These are phyloP conservation scores for Amanita pallidorosea DNA, from an alignment of 768 basidiomycete species.

Conservation along the genomic window DNA sequence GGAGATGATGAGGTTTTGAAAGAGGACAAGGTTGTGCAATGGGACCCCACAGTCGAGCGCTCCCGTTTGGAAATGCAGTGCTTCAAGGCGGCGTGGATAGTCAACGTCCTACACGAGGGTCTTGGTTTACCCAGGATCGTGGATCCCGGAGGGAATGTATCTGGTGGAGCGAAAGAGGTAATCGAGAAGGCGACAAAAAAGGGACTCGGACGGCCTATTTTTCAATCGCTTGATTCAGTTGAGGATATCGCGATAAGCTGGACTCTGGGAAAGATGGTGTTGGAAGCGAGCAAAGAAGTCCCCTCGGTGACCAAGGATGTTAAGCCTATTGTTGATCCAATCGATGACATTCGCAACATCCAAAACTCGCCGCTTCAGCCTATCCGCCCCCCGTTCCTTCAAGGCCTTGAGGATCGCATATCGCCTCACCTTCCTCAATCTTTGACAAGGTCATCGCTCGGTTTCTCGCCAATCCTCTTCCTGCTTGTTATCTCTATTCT, in stretches of 20 bases:
- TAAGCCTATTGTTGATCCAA: slow-evolving; percentile 61
- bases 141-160: slow-evolving; percentile 72
- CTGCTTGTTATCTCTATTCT: slow-evolving; percentile 41
- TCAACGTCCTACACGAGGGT: slow-evolving; percentile 92
- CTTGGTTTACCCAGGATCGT: slow-evolving; percentile 89
- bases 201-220: slow-evolving; percentile 72
- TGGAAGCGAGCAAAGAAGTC: slow-evolving; percentile 89
- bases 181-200: slow-evolving; percentile 70
- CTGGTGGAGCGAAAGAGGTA: slow-evolving; percentile 60
- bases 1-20: slow-evolving; percentile 58
- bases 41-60: slow-evolving; percentile 69
- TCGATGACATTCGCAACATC: slow-evolving; percentile 50
- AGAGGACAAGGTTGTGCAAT: slow-evolving; percentile 50
- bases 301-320: slow-evolving; percentile 31
- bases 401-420: slow-evolving; percentile 51
- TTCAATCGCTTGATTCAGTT: slow-evolving; percentile 90
- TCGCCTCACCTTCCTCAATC: slow-evolving; percentile 57
- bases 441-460: slow-evolving; percentile 52
- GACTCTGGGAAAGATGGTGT: slow-evolving; percentile 98
- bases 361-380: slow-evolving; percentile 45
- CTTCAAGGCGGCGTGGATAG: slow-evolving; percentile 98
- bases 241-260: slow-evolving; percentile 91
- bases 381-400: slow-evolving; percentile 54
- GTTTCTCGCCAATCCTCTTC: slow-evolving; percentile 61
- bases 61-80: slow-evolving; percentile 93